Percentiles rank a stretch among this genome's conserved stretches.
These are phyloP conservation scores for Dothideomycetidae sp. DNA, from an alignment of 2,329 filamentous ascomycete genomes.

Conservation along the genomic window DNA sequence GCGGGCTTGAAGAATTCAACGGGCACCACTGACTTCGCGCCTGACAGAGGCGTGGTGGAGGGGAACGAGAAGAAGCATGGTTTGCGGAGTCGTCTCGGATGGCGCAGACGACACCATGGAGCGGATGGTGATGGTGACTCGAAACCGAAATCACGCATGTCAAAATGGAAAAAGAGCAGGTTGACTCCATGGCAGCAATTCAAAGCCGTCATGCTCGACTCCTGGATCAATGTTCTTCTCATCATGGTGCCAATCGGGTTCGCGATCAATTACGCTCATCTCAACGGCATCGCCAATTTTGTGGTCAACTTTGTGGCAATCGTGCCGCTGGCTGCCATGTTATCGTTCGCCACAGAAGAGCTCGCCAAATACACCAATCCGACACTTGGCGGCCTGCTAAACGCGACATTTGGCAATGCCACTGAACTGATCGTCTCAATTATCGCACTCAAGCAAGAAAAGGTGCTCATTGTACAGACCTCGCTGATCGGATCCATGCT, in stretches of 20 bases:
- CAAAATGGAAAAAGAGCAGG: slow-evolving; percentile 10
- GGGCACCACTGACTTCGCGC: slow-evolving; percentile 6
- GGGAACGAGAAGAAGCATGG: neutral
- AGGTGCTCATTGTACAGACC: slow-evolving; percentile 79
- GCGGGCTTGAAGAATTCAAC: slow-evolving; percentile 1
- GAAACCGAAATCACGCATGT: neutral
- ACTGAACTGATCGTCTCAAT: slow-evolving; percentile 48
- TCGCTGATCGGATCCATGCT: slow-evolving; percentile 85
- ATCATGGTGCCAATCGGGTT: slow-evolving; percentile 66
- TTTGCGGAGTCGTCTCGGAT: neutral
- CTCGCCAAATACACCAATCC: slow-evolving; percentile 66
- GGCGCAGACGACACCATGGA: no score
- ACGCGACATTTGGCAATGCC: slow-evolving; percentile 70
- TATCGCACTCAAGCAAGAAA: slow-evolving; percentile 58
- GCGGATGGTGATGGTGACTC: slow-evolving; percentile 3
- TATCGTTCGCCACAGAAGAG: slow-evolving; percentile 83
- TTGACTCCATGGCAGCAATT: slow-evolving; percentile 36
- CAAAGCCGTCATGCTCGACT: slow-evolving; percentile 60
- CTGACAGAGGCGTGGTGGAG: no score
- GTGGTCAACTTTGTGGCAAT: slow-evolving; percentile 90
- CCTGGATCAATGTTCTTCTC: slow-evolving; percentile 75
- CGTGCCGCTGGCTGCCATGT: slow-evolving; percentile 71
- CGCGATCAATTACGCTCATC: slow-evolving; percentile 49
- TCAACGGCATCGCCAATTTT: slow-evolving; percentile 54
- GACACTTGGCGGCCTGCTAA: slow-evolving; percentile 74